Conservation (phyloP, 2,329 filamentous ascomycete genomes). For the Bipolaris oryzae region DNA sequence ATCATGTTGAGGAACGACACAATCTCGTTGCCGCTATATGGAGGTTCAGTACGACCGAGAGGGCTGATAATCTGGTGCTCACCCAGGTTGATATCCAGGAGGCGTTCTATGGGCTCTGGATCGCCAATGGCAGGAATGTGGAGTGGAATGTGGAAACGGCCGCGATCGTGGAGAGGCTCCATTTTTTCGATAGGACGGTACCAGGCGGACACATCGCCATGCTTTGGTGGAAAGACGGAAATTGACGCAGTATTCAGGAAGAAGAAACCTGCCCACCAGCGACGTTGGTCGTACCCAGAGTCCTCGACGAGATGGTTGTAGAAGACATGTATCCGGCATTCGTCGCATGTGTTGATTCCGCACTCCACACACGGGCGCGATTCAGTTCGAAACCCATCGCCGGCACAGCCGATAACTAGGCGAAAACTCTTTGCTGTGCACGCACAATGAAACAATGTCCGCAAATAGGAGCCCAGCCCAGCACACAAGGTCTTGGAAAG, state of each 20-base stretch:
- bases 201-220: constrained; percentile 11
- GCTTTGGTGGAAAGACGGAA: constrained; percentile 24
- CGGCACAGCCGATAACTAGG: background rate
- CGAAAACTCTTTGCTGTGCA: constrained; percentile 11
- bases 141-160: constrained; percentile 29
- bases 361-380: constrained; percentile 28
- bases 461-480: constrained; percentile 2
- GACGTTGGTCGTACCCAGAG: constrained; percentile 23
- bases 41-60: constrained; percentile 18
- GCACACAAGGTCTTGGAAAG: constrained; percentile 20
- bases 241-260: constrained; percentile 21
- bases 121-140: constrained; percentile 11
- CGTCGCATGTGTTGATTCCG: constrained; percentile 33
- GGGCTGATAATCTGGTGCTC: constrained; percentile 8
- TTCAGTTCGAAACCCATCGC: constrained; percentile 11
- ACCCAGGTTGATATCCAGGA: constrained; percentile 32
- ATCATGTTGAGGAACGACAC: constrained; percentile 1
- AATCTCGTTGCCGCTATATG: constrained; percentile 23
- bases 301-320: constrained; percentile 30
- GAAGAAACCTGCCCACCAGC: constrained; percentile 31
- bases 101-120: constrained; percentile 25
- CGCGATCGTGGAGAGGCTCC: constrained; percentile 29
- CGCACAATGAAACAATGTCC: constrained; percentile 1
- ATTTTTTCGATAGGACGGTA: constrained; percentile 3
- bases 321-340: constrained; percentile 38